These are phyloP conservation scores for Davidsoniella neocaledoniae DNA, from an alignment of 2,329 filamentous ascomycete genomes.

Conservation along the genomic window DNA sequence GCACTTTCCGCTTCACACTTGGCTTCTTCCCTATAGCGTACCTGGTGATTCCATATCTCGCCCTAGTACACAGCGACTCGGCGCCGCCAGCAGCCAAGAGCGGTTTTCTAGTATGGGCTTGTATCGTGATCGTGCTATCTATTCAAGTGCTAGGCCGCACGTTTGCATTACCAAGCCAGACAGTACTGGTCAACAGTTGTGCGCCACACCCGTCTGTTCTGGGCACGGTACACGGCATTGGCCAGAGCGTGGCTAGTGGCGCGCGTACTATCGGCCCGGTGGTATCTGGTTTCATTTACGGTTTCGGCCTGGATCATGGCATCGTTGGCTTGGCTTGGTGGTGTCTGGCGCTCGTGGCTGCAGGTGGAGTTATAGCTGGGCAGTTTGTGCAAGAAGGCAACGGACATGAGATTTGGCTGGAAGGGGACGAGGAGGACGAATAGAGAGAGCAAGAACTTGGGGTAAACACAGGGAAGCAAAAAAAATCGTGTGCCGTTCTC, in stretches of 20 bases:
- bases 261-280: slow-evolving; percentile 44
- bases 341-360: slow-evolving; percentile 32
- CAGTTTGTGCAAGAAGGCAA: slow-evolving; percentile 42
- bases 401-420: slow-evolving; percentile 48
- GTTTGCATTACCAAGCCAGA: slow-evolving; percentile 34
- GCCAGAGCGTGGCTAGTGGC: slow-evolving; percentile 40
- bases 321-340: slow-evolving; percentile 44
- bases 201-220: slow-evolving; percentile 31
- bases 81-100: slow-evolving; percentile 33
- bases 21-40: slow-evolving; percentile 57
- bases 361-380: slow-evolving; percentile 32
- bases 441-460: background rate
- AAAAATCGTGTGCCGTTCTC: too few species aligned
- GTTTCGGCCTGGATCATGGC: slow-evolving; percentile 37
- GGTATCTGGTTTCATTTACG: slow-evolving; percentile 43
- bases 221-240: slow-evolving; percentile 32
- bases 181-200: slow-evolving; percentile 31
- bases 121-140: slow-evolving; percentile 43
- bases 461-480: background rate
- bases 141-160: slow-evolving; percentile 52
- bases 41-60: slow-evolving; percentile 50
- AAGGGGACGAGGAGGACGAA: slow-evolving; percentile 36
- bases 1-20: slow-evolving; percentile 50
- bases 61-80: slow-evolving; percentile 43
- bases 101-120: slow-evolving; percentile 44